Evolutionary conservation across 2,329 filamentous ascomycete species (phyloP).

Genomic region (Aspergillus sojae): DNA sequence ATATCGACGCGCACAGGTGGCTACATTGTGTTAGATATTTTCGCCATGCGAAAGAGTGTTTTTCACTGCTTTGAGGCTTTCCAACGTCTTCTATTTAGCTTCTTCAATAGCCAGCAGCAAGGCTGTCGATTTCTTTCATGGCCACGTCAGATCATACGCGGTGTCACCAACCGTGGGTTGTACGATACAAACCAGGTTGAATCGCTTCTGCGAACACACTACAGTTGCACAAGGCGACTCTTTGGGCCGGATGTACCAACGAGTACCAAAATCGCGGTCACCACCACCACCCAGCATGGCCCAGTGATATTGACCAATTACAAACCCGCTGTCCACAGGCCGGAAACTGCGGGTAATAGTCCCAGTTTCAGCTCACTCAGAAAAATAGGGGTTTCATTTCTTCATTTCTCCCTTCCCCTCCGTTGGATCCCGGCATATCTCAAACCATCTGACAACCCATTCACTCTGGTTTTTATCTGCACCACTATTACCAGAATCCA

Average conservation of each 20-base stretch:
- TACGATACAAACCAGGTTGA: slow-evolving; percentile 1
- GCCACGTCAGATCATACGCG: background rate
- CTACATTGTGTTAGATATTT: slow-evolving; percentile 5
- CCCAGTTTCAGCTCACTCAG: too few species aligned
- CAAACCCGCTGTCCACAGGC: background rate
- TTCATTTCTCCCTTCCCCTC: too few species aligned
- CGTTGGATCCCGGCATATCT: too few species aligned
- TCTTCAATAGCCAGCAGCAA: slow-evolving; percentile 2
- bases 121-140: background rate
- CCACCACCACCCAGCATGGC: background rate
- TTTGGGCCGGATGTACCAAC: background rate
- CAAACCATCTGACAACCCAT: too few species aligned
- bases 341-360: background rate
- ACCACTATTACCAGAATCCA: too few species aligned
- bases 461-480: too few species aligned
- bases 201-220: slow-evolving; percentile 1
- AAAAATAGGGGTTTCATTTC: background rate
- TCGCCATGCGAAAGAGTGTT: background rate
- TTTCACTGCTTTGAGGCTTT: slow-evolving; percentile 2
- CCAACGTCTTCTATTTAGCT: background rate
- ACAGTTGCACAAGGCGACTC: slow-evolving; percentile 3
- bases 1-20: background rate
- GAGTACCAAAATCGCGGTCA: slow-evolving; percentile 2
- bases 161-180: background rate
- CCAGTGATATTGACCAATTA: slow-evolving; percentile 5